Evolutionary conservation across 2,329 filamentous ascomycete species (phyloP).

Genomic region (Trichoderma semiorbis): DNA sequence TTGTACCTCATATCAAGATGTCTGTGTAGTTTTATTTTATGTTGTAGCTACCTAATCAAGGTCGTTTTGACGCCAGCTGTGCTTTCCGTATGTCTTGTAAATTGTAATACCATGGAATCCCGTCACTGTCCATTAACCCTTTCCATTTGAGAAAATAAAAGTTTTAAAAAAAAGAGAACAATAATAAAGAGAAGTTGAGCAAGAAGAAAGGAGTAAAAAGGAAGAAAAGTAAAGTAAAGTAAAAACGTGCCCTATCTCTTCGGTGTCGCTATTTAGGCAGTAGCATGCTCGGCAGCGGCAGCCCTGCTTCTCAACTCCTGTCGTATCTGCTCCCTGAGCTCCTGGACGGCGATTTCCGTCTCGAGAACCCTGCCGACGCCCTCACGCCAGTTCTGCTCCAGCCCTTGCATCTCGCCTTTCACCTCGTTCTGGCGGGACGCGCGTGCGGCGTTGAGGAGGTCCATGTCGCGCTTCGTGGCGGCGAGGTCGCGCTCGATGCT

Average conservation of each 20-base stretch:
- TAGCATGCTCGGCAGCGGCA: neutral
- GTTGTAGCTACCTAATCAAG: neutral
- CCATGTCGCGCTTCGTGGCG: slow-evolving; percentile 63
- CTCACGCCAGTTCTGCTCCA: slow-evolving; percentile 76
- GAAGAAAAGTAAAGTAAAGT: too few relatives aligned
- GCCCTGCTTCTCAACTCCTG: slow-evolving; percentile 50
- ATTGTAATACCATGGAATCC: neutral
- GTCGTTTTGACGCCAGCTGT: neutral
- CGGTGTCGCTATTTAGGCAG: neutral
- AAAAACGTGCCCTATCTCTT: neutral
- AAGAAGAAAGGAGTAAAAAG: neutral
- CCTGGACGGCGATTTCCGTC: slow-evolving; percentile 80
- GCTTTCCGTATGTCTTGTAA: neutral
- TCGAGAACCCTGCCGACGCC: slow-evolving; percentile 79
- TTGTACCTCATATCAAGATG: slow-evolving; percentile 1
- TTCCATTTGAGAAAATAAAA: neutral
- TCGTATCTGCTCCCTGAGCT: slow-evolving; percentile 63
- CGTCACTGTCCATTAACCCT: neutral
- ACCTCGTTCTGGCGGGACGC: slow-evolving; percentile 67
- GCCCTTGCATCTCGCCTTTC: slow-evolving; percentile 65
- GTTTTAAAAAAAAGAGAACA: neutral
- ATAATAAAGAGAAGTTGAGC: neutral
- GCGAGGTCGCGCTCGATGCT: slow-evolving; percentile 72
- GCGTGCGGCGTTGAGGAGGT: slow-evolving; percentile 68
- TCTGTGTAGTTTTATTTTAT: neutral